Evolutionary conservation across 352 stramenopile genomes (phyloP).

Genomic region (Phytophthora palmivora): DNA sequence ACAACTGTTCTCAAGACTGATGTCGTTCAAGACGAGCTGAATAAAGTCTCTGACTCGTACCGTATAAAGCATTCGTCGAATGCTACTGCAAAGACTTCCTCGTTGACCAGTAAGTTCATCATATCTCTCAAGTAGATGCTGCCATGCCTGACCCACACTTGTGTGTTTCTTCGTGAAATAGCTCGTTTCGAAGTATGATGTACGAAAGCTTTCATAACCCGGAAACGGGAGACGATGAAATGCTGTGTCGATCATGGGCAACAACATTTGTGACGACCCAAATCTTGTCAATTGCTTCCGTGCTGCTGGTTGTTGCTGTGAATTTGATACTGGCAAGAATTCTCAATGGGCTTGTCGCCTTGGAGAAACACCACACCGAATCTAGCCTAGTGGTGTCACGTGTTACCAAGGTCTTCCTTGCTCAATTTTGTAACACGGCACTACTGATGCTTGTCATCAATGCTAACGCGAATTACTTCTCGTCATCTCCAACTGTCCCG

Average conservation of each 20-base stretch:
- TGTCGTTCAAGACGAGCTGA: constrained; percentile 74
- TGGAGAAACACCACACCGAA: constrained; percentile 85
- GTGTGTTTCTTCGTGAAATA: constrained; percentile 11
- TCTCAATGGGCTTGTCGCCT: constrained; percentile 68
- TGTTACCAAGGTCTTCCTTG: constrained; percentile 80
- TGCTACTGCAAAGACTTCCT: constrained; percentile 82
- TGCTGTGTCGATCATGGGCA: constrained; percentile 72
- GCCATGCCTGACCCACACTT: too few relatives aligned
- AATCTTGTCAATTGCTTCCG: constrained; percentile 61
- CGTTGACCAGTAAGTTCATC: constrained; percentile 40
- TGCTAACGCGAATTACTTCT: constrained; percentile 79
- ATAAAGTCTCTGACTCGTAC: constrained; percentile 55
- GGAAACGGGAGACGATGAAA: constrained; percentile 33
- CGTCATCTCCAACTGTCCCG: constrained; percentile 1
- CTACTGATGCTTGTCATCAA: constrained; percentile 83
- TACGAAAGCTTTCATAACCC: constrained; percentile 63
- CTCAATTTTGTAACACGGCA: constrained; percentile 86
- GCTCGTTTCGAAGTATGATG: constrained; percentile 69
- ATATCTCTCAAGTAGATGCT: not conserved
- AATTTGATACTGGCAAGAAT: constrained; percentile 74
- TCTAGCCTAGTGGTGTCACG: constrained; percentile 75
- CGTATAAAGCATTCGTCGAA: constrained; percentile 81
- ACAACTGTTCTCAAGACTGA: constrained; percentile 59
- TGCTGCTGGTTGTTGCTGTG: constrained; percentile 76
- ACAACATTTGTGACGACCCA: constrained; percentile 77